Percentiles rank a stretch among this genome's conserved stretches.
Conservation (phyloP, 2,329 filamentous ascomycete species). For the Harringtonia aguacate region DNA sequence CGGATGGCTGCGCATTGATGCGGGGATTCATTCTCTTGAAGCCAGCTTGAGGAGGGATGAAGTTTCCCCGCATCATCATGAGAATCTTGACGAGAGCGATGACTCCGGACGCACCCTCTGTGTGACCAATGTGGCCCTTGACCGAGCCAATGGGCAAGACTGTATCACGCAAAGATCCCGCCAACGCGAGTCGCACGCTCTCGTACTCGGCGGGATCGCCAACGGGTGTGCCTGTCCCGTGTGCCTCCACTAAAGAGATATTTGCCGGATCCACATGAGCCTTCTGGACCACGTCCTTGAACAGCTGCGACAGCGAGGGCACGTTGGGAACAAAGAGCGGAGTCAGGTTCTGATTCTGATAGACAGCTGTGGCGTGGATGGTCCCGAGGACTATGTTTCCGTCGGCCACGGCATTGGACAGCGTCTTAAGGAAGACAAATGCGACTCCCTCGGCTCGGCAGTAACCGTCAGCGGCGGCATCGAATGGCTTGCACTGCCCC, state of each 20-base stretch:
- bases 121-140: conserved; percentile 24
- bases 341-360: conserved; percentile 27
- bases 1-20: conserved; percentile 8
- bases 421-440: conserved; percentile 33
- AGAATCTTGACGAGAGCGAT: conserved; percentile 21
- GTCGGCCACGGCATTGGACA: conserved; percentile 32
- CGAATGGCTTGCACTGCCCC: conserved; percentile 22
- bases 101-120: conserved; percentile 21
- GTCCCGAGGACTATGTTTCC: conserved; percentile 31
- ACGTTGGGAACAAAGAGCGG: conserved; percentile 17
- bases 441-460: conserved; percentile 37
- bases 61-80: conserved; percentile 15
- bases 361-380: conserved; percentile 24
- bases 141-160: conserved; percentile 17
- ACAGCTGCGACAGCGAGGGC: conserved; percentile 18
- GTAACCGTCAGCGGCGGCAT: conserved; percentile 31
- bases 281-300: conserved; percentile 18
- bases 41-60: conserved; percentile 23
- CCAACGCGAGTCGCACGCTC: conserved; percentile 21
- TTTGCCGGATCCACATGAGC: conserved; percentile 14
- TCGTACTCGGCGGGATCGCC: conserved; percentile 25
- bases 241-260: conserved; percentile 24
- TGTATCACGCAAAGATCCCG: conserved; percentile 12
- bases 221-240: conserved; percentile 31
- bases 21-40: conserved; percentile 18